phyloP scores from a whole-genome alignment of 2,329 filamentous ascomycete genomes.

The Fonsecaea pedrosoi region DNA sequence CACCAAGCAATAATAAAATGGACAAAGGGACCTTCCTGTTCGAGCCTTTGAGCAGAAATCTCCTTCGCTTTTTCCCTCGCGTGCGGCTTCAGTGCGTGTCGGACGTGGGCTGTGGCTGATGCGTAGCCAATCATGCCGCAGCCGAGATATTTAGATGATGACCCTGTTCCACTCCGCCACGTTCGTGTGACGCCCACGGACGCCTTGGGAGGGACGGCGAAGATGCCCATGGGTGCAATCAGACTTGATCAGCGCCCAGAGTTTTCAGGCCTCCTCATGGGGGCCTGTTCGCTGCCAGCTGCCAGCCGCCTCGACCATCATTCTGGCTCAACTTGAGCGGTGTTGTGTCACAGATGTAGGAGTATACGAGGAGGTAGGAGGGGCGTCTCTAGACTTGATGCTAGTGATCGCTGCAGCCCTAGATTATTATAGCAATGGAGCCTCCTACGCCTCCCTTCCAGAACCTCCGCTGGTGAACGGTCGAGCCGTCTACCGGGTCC shows the following conservation, averaged over 20 bases:
- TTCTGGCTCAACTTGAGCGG: too few relatives aligned
- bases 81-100: background rate
- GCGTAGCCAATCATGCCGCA: background rate
- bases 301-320: too few relatives aligned
- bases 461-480: background rate
- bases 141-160: conserved; percentile 16
- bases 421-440: conserved; percentile 17
- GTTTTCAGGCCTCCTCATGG: conserved; percentile 1
- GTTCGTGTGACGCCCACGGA: conserved; percentile 1
- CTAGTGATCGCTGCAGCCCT: conserved; percentile 10
- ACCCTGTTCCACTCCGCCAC: conserved; percentile 13
- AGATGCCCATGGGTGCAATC: conserved; percentile 4
- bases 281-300: too few relatives aligned
- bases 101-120: background rate
- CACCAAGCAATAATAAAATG: background rate
- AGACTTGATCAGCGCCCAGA: conserved; percentile 4
- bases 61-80: background rate
- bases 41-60: background rate
- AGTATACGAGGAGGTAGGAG: background rate
- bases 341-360: too few relatives aligned
- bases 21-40: background rate
- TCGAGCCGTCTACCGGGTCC: background rate
- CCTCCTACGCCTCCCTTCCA: background rate
- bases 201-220: background rate
- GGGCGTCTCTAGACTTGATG: background rate